Base-by-base conservation (phyloP, 495 filamentous ascomycete genomes). In the Penicillium salamii region DNA sequence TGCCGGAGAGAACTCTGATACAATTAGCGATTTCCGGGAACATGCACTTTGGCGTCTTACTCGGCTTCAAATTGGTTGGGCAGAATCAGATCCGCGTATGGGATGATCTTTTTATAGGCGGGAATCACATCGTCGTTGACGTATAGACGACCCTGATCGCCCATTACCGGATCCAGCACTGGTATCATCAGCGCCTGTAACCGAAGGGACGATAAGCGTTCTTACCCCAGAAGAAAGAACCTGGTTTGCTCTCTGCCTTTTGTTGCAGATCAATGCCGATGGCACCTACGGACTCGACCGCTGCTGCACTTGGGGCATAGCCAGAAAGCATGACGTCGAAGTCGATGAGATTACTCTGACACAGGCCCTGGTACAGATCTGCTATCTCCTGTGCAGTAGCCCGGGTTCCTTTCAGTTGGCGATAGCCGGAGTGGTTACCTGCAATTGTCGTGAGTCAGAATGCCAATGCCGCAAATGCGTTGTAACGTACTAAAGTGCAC, bases 101-200 rank as follows among this genome's bases (percentile, higher is more conserved):
- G 69, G 33, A 96, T 72, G 39, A 95, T 71, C 12, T 75, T 77
- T 65, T 87, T 90, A 66, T 97, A 98, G n/a, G 86, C 88, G 0
- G 91, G 90, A 26, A 96, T 86, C 3, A 93, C 89, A 49, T 93
- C 89, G 50, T 90, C 83, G 18, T 81, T 86, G 38, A 98, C 90
- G 65, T 98, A 98, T 17, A 97, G 73, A 31, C 80, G 81, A 28
- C 89, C 95, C 59, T 95, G 87, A 61, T 98, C 93, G 36, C 93
- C 93, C 93, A 98, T 98, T 12, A 98, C 95, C 1, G 93, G 93
- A 65, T 98, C 93, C 36, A 98, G 75, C n/a, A 95, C 85, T 85
- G 37, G 12, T 5, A 34, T 21, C 11, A 36, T 55, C 34, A 47
- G 47, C 24, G 20, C 28, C n/a, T 38, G 15, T 44, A 8, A n/a